Conservation (phyloP, 768 basidiomycete species). For the Xerocomus spinulosus region DNA sequence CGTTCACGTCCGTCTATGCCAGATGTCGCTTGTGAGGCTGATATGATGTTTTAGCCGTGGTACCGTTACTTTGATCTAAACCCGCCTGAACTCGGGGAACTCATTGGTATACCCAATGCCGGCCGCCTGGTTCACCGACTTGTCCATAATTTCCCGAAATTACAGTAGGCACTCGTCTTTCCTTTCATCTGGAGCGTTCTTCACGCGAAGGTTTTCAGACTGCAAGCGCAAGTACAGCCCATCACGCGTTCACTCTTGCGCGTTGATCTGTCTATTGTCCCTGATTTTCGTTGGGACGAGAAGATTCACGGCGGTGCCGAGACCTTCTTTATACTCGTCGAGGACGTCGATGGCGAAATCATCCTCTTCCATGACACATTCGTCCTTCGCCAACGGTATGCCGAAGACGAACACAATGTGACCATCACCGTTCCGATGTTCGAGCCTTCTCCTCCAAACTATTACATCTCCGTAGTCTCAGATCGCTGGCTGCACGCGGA, state of each 20-base stretch:
- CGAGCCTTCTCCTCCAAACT: conserved; percentile 96
- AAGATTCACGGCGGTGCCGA: conserved; percentile 87
- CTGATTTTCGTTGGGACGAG: conserved; percentile 99
- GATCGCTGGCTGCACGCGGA: conserved; percentile 96
- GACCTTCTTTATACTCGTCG: conserved; percentile 89
- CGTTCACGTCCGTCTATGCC: conserved; percentile 33
- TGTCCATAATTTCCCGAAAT: conserved; percentile 94
- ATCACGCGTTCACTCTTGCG: conserved; percentile 91
- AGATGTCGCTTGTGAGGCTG: no score
- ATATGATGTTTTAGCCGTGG: conserved; percentile 83
- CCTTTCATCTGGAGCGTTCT: not conserved
- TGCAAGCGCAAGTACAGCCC: conserved; percentile 95
- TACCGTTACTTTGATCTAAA: conserved; percentile 93
- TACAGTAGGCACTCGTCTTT: conserved; percentile 53
- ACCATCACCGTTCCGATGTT: conserved; percentile 95
- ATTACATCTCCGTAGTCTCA: conserved; percentile 92
- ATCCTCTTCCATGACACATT: conserved; percentile 95
- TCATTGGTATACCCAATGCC: conserved; percentile 91
- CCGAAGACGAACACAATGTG: conserved; percentile 90
- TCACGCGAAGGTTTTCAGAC: conserved; percentile 34
- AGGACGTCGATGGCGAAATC: conserved; percentile 96
- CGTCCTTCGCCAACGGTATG: conserved; percentile 85
- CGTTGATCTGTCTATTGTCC: conserved; percentile 88
- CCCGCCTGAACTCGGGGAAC: conserved; percentile 91
- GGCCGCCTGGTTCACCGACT: conserved; percentile 88